phyloP scores from a whole-genome alignment of 108 stramenopile genomes.

The Nitzschia palea region DNA sequence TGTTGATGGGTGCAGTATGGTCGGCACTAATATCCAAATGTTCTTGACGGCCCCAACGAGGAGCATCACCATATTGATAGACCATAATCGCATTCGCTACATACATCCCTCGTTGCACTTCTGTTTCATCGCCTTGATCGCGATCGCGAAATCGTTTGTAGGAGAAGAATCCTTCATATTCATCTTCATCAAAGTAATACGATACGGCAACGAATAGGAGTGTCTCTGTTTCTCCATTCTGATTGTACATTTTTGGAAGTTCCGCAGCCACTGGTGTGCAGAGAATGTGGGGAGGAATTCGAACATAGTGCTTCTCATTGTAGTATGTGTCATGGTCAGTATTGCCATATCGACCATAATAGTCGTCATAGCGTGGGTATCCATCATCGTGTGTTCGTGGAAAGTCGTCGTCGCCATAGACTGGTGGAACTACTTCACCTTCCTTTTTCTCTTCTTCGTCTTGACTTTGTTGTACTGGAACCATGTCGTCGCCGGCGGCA shows the following conservation, averaged over 20 bases:
- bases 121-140: conserved; percentile 79
- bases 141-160: conserved; percentile 57
- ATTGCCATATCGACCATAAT: conserved; percentile 49
- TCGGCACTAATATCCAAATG: conserved; percentile 81
- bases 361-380: conserved; percentile 39
- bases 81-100: conserved; percentile 73
- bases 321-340: conserved; percentile 64
- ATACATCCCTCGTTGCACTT: conserved; percentile 67
- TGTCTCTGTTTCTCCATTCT: conserved; percentile 55
- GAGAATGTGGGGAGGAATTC: conserved; percentile 76
- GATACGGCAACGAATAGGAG: conserved; percentile 70
- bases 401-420: conserved; percentile 21
- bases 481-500: conserved; percentile 37
- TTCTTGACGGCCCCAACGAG: conserved; percentile 60
- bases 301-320: conserved; percentile 73
- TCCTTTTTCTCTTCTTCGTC: neutral
- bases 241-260: conserved; percentile 56
- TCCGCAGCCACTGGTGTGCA: conserved; percentile 62
- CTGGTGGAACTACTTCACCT: neutral
- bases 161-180: conserved; percentile 68
- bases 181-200: conserved; percentile 86
- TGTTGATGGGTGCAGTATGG: conserved; percentile 70
- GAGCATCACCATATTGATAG: conserved; percentile 49
- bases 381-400: conserved; percentile 24
- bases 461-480: neutral